phyloP scores from a whole-genome alignment of 78 protist genomes.

The Dictyostelium citrinum region DNA sequence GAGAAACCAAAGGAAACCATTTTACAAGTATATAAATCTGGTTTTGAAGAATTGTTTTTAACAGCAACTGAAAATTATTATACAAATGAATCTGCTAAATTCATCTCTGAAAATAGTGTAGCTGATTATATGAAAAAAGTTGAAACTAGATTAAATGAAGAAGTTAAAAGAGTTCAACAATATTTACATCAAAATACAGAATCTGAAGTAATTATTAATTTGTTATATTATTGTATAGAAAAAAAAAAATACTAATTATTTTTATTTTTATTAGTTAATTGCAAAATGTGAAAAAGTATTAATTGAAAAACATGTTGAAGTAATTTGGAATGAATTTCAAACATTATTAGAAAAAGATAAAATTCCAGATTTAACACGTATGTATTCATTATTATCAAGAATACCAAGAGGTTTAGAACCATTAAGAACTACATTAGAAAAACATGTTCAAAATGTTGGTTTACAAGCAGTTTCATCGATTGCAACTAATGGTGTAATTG shows the following conservation, averaged over 20 bases:
- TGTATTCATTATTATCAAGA: constrained; percentile 83
- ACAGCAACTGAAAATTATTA: constrained; percentile 84
- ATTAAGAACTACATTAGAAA: constrained; percentile 75
- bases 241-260: background rate
- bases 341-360: constrained; percentile 70
- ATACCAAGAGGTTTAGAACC: constrained; percentile 82
- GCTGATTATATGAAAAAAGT: constrained; percentile 89
- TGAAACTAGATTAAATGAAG: constrained; percentile 84
- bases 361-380: constrained; percentile 67
- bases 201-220: constrained; percentile 10
- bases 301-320: constrained; percentile 66
- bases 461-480: constrained; percentile 65
- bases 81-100: constrained; percentile 69
- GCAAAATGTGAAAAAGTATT: constrained; percentile 75
- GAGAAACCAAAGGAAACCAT: constrained; percentile 79
- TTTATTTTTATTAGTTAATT: background rate
- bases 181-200: constrained; percentile 76
- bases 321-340: constrained; percentile 72
- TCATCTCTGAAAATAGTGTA: constrained; percentile 79
- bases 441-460: constrained; percentile 84
- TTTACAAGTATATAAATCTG: constrained; percentile 75
- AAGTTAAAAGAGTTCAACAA: constrained; percentile 71
- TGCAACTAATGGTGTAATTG: constrained; percentile 45
- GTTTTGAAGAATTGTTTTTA: constrained; percentile 81
- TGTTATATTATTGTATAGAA: background rate